Evolutionary conservation across 1,284 basidiomycete genomes (phyloP).

Genomic region (Vanrija humicola): DNA sequence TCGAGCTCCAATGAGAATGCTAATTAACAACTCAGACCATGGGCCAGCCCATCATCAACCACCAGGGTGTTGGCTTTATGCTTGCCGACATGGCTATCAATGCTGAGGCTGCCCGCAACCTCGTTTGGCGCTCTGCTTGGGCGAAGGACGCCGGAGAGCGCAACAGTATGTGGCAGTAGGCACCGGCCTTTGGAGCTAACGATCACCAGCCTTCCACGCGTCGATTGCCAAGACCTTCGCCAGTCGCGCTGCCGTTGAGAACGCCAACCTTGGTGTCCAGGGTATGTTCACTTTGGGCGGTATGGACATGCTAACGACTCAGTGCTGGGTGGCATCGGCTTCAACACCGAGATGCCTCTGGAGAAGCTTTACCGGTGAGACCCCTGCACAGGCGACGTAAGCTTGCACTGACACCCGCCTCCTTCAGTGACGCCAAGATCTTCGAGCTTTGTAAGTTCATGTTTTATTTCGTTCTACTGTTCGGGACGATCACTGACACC

Average conservation of each 20-base stretch:
- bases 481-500: not conserved
- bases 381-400: no score
- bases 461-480: not conserved
- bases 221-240: constrained; percentile 56
- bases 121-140: constrained; percentile 55
- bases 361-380: constrained; percentile 54
- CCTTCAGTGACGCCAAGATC: constrained; percentile 48
- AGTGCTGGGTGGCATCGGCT: constrained; percentile 53
- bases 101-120: constrained; percentile 51
- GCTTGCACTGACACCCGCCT: not conserved
- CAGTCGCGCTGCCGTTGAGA: constrained; percentile 49
- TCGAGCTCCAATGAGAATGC: not conserved
- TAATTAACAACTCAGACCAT: constrained; percentile 50
- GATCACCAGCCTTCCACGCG: constrained; percentile 51
- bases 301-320: not conserved
- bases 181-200: not conserved
- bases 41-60: constrained; percentile 56
- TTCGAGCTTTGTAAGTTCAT: constrained; percentile 50
- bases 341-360: constrained; percentile 56
- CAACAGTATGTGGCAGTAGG: constrained; percentile 44
- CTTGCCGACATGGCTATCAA: constrained; percentile 58
- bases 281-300: constrained; percentile 13
- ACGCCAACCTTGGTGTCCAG: constrained; percentile 54
- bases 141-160: constrained; percentile 53
- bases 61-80: constrained; percentile 56